phyloP scores from a whole-genome alignment of 768 basidiomycete genomes.

The Phaffia australis region DNA sequence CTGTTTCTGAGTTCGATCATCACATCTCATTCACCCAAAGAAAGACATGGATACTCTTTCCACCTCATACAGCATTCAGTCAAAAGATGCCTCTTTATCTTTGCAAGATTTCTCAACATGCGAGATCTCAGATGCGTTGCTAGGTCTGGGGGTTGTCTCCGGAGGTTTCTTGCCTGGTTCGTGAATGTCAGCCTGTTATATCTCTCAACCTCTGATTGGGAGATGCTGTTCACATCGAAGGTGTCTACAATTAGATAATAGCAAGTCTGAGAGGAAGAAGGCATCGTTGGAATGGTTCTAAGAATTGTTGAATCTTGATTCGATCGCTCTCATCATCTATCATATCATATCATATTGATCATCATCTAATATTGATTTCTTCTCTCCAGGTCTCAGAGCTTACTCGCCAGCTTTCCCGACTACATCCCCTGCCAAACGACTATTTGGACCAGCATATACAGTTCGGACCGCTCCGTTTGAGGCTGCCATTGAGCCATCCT shows the following conservation, averaged over 20 bases:
- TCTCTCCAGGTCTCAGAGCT: conserved; percentile 11
- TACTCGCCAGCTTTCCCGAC: conserved; percentile 1
- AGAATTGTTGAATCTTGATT: not conserved
- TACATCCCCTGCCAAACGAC: not conserved
- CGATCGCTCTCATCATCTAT: not conserved
- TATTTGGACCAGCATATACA: conserved; percentile 16
- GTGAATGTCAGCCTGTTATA: not conserved
- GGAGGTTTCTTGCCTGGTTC: conserved; percentile 22
- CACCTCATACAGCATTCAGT: too few relatives aligned
- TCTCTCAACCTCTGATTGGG: not conserved
- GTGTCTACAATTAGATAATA: not conserved
- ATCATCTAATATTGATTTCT: not conserved
- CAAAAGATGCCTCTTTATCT: too few relatives aligned
- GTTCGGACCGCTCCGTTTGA: conserved; percentile 7
- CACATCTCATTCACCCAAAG: too few relatives aligned
- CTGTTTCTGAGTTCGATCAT: too few relatives aligned
- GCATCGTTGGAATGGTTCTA: too few relatives aligned
- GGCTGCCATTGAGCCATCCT: not conserved
- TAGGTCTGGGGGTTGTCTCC: not conserved
- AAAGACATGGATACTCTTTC: too few relatives aligned
- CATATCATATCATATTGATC: not conserved
- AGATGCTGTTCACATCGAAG: not conserved
- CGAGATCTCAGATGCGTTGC: conserved; percentile 24
- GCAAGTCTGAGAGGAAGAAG: not conserved
- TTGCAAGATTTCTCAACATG: conserved; percentile 7